Evolutionary conservation across 139 green algal genomes (phyloP).

Genomic region (Pycnococcus provasolii): DNA sequence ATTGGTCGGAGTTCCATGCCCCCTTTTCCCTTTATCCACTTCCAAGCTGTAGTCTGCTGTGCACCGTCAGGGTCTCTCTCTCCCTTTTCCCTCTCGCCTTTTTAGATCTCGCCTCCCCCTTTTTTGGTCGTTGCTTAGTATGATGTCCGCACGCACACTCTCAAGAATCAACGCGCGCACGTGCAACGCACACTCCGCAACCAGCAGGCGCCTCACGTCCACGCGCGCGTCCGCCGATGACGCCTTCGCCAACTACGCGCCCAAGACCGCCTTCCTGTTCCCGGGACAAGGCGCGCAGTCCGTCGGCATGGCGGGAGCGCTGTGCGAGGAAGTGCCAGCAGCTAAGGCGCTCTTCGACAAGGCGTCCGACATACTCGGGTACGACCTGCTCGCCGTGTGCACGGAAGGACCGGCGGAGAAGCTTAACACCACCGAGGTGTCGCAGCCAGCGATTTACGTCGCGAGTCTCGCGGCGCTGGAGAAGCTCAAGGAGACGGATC

Average conservation of each 20-base stretch:
- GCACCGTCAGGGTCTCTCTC: too few species aligned
- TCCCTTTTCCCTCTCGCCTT: too few species aligned
- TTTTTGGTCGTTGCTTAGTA: too few species aligned
- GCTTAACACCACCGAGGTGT: constrained; percentile 79
- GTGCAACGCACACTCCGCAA: too few species aligned
- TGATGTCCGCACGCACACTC: too few species aligned
- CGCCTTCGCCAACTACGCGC: constrained; percentile 75
- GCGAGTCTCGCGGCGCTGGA: constrained; percentile 86
- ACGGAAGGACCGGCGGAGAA: constrained; percentile 85
- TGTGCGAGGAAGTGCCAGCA: constrained; percentile 60
- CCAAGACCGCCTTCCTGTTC: constrained; percentile 84
- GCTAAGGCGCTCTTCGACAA: constrained; percentile 87
- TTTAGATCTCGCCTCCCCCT: too few species aligned
- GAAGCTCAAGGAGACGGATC: constrained; percentile 67
- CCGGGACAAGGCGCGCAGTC: constrained; percentile 60
- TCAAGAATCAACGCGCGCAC: too few species aligned
- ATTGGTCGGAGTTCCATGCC: too few species aligned
- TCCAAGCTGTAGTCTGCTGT: too few species aligned
- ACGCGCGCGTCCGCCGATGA: constrained; percentile 34
- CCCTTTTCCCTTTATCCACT: too few species aligned
- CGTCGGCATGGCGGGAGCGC: constrained; percentile 60
- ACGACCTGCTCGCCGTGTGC: constrained; percentile 92
- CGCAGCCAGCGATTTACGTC: constrained; percentile 97
- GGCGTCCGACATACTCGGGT: constrained; percentile 88
- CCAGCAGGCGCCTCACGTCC: background rate